These are phyloP conservation scores for Platismatia glauca DNA, from an alignment of 495 filamentous ascomycete species.

Conservation along the genomic window DNA sequence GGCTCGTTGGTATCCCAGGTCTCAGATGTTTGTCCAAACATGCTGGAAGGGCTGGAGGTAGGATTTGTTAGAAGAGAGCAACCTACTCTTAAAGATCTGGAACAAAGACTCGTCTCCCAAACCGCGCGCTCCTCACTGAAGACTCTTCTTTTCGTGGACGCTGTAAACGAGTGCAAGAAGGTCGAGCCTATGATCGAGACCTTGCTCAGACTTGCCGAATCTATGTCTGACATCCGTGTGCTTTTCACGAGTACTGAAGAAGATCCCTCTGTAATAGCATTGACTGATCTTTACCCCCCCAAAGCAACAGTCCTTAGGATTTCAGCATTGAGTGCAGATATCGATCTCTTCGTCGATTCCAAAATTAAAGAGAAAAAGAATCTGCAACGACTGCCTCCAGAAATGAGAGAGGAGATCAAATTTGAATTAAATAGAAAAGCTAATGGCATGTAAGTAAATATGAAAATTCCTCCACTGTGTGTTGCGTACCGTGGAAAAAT, in stretches of 20 bases:
- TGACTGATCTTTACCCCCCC: background rate
- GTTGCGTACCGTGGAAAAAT: background rate
- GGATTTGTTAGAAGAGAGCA: background rate
- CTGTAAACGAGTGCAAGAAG: background rate
- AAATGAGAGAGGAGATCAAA: background rate
- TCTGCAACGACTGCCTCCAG: background rate
- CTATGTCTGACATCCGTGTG: background rate
- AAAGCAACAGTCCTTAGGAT: background rate
- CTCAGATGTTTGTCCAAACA: background rate
- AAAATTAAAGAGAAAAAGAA: background rate
- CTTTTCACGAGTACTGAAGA: background rate
- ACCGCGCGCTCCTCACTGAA: background rate
- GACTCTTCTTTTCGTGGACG: background rate
- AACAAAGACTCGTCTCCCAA: background rate
- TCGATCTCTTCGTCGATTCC: background rate
- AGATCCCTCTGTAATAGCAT: background rate
- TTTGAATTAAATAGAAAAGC: background rate
- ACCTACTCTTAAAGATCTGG: background rate
- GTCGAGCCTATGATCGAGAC: background rate
- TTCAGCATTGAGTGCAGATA: background rate
- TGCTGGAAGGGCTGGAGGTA: background rate
- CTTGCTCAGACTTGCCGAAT: constrained; percentile 1
- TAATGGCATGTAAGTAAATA: background rate
- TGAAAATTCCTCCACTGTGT: background rate
- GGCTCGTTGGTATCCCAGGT: background rate